phyloP scores from a whole-genome alignment of 176 grass and related monocot species.

The Raddia distichophylla region DNA sequence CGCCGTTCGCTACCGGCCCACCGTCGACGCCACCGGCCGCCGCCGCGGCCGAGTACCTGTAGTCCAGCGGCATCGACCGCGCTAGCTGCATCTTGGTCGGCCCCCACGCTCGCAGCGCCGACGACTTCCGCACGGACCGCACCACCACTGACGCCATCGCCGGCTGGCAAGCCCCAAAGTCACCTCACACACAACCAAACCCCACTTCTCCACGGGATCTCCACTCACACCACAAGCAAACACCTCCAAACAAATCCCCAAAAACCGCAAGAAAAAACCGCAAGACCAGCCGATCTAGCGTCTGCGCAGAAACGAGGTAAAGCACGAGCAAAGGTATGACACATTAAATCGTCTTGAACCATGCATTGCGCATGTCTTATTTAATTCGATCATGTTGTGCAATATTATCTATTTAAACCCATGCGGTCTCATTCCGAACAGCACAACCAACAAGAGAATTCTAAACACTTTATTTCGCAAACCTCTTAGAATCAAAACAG shows the following conservation, averaged over 20 bases:
- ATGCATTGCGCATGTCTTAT: too few relatives aligned
- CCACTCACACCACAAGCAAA: conserved; percentile 15
- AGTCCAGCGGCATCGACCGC: conserved; percentile 71
- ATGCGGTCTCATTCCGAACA: too few relatives aligned
- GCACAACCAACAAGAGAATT: too few relatives aligned
- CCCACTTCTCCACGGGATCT: conserved; percentile 40
- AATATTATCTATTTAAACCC: too few relatives aligned
- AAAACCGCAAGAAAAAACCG: too few relatives aligned
- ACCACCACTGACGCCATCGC: conserved; percentile 82
- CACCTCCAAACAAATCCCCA: background rate
- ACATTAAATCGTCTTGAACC: too few relatives aligned
- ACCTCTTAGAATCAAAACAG: too few relatives aligned
- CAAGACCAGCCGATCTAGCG: conserved; percentile 37
- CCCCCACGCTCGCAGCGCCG: conserved; percentile 53
- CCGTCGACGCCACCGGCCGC: conserved; percentile 2
- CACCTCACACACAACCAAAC: conserved; percentile 13
- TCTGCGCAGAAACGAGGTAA: background rate
- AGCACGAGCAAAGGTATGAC: too few relatives aligned
- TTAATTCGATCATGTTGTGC: too few relatives aligned
- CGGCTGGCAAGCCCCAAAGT: conserved; percentile 18
- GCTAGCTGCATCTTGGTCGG: conserved; percentile 59
- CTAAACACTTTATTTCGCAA: too few relatives aligned
- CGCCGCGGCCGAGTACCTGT: conserved; percentile 38
- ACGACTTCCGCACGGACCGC: conserved; percentile 59
- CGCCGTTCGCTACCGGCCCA: conserved; percentile 29